phyloP scores from a whole-genome alignment of 2,329 filamentous ascomycete species.

The Alternaria sp. region DNA sequence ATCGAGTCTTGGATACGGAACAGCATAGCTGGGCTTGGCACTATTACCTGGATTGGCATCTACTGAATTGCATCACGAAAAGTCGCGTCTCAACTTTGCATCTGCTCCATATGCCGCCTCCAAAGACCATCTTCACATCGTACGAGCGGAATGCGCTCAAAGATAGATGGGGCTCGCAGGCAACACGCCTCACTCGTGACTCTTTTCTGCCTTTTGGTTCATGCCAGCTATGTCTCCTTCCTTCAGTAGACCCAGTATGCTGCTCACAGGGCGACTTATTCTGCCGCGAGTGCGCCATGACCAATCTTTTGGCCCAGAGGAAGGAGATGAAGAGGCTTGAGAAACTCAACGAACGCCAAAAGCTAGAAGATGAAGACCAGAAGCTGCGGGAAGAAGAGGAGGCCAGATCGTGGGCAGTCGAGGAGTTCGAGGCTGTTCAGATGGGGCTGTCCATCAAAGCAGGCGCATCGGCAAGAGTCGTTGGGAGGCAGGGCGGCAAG shows the following conservation, averaged over 20 bases:
- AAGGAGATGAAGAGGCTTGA: constrained; percentile 88
- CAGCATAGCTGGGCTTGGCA: background rate
- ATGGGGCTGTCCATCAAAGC: constrained; percentile 63
- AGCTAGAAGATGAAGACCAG: constrained; percentile 69
- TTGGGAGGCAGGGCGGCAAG: constrained; percentile 56
- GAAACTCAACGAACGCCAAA: constrained; percentile 68
- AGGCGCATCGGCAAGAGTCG: constrained; percentile 48
- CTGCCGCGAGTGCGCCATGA: constrained; percentile 91
- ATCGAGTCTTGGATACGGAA: background rate
- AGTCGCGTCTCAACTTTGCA: constrained; percentile 1
- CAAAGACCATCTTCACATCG: constrained; percentile 78
- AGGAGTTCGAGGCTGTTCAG: constrained; percentile 85
- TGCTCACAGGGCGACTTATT: constrained; percentile 85
- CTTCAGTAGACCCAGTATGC: constrained; percentile 81
- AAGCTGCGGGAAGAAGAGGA: constrained; percentile 71
- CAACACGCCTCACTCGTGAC: constrained; percentile 86
- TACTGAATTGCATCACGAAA: constrained; percentile 2
- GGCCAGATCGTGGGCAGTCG: constrained; percentile 72
- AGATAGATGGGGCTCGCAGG: constrained; percentile 79
- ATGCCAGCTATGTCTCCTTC: constrained; percentile 85
- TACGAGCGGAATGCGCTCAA: constrained; percentile 87
- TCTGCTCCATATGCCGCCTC: constrained; percentile 35
- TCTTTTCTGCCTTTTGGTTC: constrained; percentile 91
- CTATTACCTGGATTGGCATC: background rate
- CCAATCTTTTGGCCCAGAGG: constrained; percentile 88